Conservation (phyloP, 208 protist species). For the Trypanosoma lewisi region DNA sequence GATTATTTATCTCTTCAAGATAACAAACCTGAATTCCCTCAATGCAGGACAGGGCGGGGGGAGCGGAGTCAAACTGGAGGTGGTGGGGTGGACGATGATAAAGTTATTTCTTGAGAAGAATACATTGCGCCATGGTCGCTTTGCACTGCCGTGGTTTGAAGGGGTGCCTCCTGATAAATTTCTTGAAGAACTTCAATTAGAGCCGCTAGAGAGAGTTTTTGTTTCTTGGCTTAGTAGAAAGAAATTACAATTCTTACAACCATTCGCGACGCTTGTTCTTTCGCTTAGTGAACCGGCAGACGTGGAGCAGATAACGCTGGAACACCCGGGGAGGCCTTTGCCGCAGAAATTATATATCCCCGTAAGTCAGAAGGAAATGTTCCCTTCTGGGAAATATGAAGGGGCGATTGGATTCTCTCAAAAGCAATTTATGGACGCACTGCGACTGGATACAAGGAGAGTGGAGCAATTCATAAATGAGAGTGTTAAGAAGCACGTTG, state of each 20-base stretch:
- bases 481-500: constrained; percentile 24
- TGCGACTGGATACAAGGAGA: constrained; percentile 5
- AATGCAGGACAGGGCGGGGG: constrained; percentile 9
- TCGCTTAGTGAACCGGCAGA: constrained; percentile 51
- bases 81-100: constrained; percentile 58
- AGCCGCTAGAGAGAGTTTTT: constrained; percentile 49
- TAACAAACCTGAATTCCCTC: constrained; percentile 34
- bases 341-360: constrained; percentile 48
- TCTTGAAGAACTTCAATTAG: constrained; percentile 34
- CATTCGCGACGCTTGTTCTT: constrained; percentile 53
- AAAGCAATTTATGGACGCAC: constrained; percentile 30
- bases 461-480: constrained; percentile 27
- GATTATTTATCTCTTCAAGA: constrained; percentile 55
- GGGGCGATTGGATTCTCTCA: constrained; percentile 52
- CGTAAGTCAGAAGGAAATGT: constrained; percentile 25
- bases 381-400: constrained; percentile 42
- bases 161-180: constrained; percentile 34
- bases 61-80: constrained; percentile 18
- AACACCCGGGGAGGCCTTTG: constrained; percentile 41
- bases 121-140: constrained; percentile 56
- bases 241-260: constrained; percentile 37
- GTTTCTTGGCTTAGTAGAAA: constrained; percentile 27
- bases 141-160: constrained; percentile 45
- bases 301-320: constrained; percentile 34
- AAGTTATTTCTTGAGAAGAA: constrained; percentile 54